Base-by-base conservation (phyloP, 73 alveolate genomes). In the Uronychia binucleata region DNA sequence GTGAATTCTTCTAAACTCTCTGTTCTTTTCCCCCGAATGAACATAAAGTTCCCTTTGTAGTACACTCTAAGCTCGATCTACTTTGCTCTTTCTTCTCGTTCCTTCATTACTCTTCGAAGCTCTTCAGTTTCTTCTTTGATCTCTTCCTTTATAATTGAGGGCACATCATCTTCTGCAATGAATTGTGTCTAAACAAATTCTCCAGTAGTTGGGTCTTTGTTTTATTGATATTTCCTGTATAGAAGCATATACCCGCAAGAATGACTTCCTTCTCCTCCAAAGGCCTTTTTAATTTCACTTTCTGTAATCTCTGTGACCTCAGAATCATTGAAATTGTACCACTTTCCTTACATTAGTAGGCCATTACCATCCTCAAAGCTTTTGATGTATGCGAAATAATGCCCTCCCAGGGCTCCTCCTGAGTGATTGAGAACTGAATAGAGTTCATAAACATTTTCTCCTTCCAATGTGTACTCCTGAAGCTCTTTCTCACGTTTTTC, bases 371-470 rank as follows among this genome's bases (percentile, higher is more conserved):
- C 98, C 90, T 95, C 98, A 89, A 95, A 94, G 31, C 98, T 90
- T 82, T 97, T 95, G 67, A 97, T 96, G 86, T 96, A 97, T 31
- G 99, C 96, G 83, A 87, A 95, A 93, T 97, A 97, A 85, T 97
- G 99, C 0, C 99, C 99, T 8, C 99, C 99, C 75, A 93, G 82
- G 26, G 99, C 99, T 25, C 98, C 96, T n/a, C 99, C 99, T 76
- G 98, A 93, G 83, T 97, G 99, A 8, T 96, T 85, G 34, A 96
- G 92, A 0, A 97, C 96, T 1, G 99, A 89, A 92, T 92, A 97
- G 75, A 97, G 93, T 81, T 95, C 98, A 93, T 97, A 97, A 1
- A 97, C 99, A 84, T 84, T 82, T 27, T 92, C 96, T 31, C 98
- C 99, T 82, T 96, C 96, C 80, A 84, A 58, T 27, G 95, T 77